Conservation (phyloP, 2,329 filamentous ascomycete species). For the Aspergillus sp. region DNA sequence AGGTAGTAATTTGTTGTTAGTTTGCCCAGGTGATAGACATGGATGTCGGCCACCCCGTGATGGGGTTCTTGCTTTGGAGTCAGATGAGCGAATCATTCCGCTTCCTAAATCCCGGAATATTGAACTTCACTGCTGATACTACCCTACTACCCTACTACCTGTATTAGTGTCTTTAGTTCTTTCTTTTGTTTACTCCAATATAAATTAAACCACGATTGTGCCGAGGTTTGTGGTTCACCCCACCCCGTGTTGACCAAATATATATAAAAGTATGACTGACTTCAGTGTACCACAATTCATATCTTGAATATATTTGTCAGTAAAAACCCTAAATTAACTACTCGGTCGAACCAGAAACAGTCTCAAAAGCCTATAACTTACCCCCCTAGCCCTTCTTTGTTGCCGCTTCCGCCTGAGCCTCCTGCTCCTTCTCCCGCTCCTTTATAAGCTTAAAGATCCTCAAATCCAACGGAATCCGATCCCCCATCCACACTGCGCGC, state of each 20-base stretch:
- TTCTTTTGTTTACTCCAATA: too few species aligned
- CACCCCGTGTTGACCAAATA: too few species aligned
- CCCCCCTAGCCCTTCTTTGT: background rate
- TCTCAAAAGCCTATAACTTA: background rate
- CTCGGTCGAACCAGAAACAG: too few species aligned
- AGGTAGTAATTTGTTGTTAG: background rate
- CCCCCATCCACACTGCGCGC: conserved; percentile 46
- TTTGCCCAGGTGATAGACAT: background rate
- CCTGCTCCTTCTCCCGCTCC: conserved; percentile 22
- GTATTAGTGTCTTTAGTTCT: too few species aligned
- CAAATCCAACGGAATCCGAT: conserved; percentile 46
- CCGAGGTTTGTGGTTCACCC: too few species aligned
- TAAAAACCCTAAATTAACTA: too few species aligned
- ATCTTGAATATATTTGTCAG: too few species aligned
- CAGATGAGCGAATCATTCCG: conserved; percentile 5
- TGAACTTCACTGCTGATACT: background rate
- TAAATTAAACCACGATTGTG: too few species aligned
- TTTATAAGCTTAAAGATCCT: conserved; percentile 35
- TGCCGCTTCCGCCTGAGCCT: background rate
- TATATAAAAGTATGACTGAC: too few species aligned
- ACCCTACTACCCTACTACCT: background rate
- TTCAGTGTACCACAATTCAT: too few species aligned
- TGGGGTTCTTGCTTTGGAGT: background rate
- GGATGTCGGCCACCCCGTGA: background rate
- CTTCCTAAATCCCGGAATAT: background rate